Percentiles rank a stretch among this genome's conserved stretches.
Evolutionary conservation across 2,329 filamentous ascomycete genomes (phyloP).

Genomic region (Cladophialophora chaetospira): DNA sequence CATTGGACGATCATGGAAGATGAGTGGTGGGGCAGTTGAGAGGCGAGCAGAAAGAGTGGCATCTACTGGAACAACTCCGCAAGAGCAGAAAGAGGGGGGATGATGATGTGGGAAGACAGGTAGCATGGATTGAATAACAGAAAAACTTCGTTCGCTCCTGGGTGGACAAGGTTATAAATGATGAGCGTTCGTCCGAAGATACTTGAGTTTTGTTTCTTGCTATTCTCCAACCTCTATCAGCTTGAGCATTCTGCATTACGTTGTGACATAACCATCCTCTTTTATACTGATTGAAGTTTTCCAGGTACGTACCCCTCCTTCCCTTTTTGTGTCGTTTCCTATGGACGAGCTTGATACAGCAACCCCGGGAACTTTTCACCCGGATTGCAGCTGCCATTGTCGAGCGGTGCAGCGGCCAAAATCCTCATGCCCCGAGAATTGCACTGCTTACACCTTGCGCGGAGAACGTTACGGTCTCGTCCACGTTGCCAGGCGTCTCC

Average conservation of each 20-base stretch:
- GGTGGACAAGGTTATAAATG: constrained; percentile 11
- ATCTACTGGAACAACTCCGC: constrained; percentile 19
- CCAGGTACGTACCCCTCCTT: constrained; percentile 17
- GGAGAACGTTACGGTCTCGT: not conserved
- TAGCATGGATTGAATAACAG: constrained; percentile 1
- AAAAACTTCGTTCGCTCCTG: constrained; percentile 6
- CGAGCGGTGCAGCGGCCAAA: constrained; percentile 2
- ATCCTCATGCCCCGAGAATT: not conserved
- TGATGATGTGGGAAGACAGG: constrained; percentile 9
- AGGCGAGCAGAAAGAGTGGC: constrained; percentile 3
- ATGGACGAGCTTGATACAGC: not conserved
- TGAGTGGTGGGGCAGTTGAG: constrained; percentile 19
- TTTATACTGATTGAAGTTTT: constrained; percentile 11
- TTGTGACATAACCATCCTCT: not conserved
- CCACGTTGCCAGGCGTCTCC: not conserved
- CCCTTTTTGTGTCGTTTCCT: not conserved
- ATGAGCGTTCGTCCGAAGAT: constrained; percentile 19
- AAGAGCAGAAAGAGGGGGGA: constrained; percentile 15
- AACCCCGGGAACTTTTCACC: constrained; percentile 3
- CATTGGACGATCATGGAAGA: constrained; percentile 8
- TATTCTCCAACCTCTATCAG: not conserved
- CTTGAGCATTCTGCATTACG: not conserved
- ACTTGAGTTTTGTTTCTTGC: constrained; percentile 4
- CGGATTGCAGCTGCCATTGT: not conserved
- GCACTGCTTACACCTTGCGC: not conserved